Evolutionary conservation across 805 yeast genomes (phyloP), one percentile per base, ranked within the genome.

Genomic region (Metschnikowia continentalis): DNA sequence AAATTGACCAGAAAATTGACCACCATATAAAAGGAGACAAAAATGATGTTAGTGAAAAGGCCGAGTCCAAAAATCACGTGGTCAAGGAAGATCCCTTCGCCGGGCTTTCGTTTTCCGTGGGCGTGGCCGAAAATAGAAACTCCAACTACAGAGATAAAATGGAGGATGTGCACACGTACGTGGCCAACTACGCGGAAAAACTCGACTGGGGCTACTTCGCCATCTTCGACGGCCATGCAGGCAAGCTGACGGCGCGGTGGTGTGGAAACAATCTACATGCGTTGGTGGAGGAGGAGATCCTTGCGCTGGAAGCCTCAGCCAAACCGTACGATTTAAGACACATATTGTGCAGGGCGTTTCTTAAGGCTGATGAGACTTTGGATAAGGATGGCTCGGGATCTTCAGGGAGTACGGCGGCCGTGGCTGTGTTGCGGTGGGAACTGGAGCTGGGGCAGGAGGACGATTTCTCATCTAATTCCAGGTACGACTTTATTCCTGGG

Each of bases 161-260:
- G 99, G 99, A 92, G 65, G 99, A 92, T 66, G 94, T 92, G 6
- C 98, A 92, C 66, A 88, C 95, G 0, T 89, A 87, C 61, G 90
- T 90, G 37, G 90, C 94, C 57, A 90, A 91, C 71, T 91, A 88
- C 72, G 94, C 91, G n/a, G 96, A 89, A 59, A 68, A 90, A 51
- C 72, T 86, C 32, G 97, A 90, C 65, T 87, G 96, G 86, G 98
- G 97, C 2, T 92, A 88, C 65, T 90, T 92, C 77, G 98, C 95
- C 15, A 79, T 92, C 0, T 92, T 90, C 69, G 99, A 92, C 68
- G 99, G 99, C 10, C 99, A 92, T 70, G 98, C 98, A 2, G 99
- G 99, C 20, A 83, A 83, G 49, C 89, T 83, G 58, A 86, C 96
- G 7, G 96, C 99, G 1, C 81, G 92, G 61, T 91, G 96, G 95